A percentile compares a stretch with the other conserved stretches of the same genome.
These are phyloP conservation scores for Chrysoporthe deuterocubensis DNA, from an alignment of 2,329 filamentous ascomycete genomes.

Conservation along the genomic window DNA sequence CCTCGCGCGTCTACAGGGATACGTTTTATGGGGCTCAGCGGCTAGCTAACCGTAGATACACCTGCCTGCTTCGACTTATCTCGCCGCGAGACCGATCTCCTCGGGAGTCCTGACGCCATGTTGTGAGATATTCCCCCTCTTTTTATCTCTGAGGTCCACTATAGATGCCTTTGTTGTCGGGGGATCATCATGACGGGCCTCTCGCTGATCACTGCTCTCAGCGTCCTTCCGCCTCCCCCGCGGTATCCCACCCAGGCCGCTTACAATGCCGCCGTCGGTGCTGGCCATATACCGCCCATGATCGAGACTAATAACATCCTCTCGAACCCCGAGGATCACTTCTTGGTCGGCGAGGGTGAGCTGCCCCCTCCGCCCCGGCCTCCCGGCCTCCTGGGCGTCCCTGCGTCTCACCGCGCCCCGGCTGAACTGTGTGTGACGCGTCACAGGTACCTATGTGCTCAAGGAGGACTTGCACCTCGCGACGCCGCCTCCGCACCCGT, in stretches of 20 bases:
- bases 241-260: conserved; percentile 78
- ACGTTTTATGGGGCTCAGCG: conserved; percentile 7
- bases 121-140: conserved; percentile 24
- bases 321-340: conserved; percentile 82
- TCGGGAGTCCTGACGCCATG: conserved; percentile 19
- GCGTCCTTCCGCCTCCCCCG: conserved; percentile 84
- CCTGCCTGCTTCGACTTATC: background rate
- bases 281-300: conserved; percentile 71
- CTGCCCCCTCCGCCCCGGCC: background rate
- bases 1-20: conserved; percentile 1
- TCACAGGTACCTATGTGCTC: conserved; percentile 80
- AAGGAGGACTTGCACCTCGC: conserved; percentile 91
- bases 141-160: background rate
- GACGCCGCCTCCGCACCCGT: conserved; percentile 93
- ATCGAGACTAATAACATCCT: conserved; percentile 95
- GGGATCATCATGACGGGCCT: conserved; percentile 27
- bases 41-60: conserved; percentile 12
- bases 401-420: background rate
- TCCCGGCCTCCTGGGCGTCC: conserved; percentile 9
- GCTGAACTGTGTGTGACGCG: conserved; percentile 12
- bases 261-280: conserved; percentile 72
- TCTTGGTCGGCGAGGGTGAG: conserved; percentile 90
- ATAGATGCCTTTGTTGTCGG: background rate
- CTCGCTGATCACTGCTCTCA: conserved; percentile 41
- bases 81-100: conserved; percentile 2